A percentile compares a stretch with the other conserved stretches of the same genome.
phyloP scores from a whole-genome alignment of 257 asterid species.

The Gentiana straminea region DNA sequence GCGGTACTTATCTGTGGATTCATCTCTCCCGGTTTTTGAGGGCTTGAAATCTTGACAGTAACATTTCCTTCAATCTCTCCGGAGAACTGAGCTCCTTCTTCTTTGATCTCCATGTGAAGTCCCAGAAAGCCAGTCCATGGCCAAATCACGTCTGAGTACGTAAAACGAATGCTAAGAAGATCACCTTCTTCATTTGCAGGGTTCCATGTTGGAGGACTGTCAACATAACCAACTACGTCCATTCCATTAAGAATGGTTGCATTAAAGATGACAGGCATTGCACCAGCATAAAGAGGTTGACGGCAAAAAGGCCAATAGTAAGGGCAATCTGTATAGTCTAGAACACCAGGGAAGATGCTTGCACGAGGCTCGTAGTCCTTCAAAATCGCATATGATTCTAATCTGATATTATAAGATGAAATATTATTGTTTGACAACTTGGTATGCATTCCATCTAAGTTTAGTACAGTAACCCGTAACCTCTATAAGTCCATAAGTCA shows the following conservation, averaged over 20 bases:
- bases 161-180: conserved; percentile 77
- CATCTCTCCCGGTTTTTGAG: conserved; percentile 62
- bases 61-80: conserved; percentile 90
- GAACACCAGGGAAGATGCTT: conserved; percentile 91
- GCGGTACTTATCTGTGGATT: conserved; percentile 57
- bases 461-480: not conserved
- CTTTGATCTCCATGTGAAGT: conserved; percentile 92
- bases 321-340: conserved; percentile 88
- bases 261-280: conserved; percentile 95
- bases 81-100: conserved; percentile 78
- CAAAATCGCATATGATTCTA: conserved; percentile 78
- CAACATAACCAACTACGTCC: conserved; percentile 82
- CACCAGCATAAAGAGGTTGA: conserved; percentile 94
- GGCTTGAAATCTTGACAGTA: conserved; percentile 69
- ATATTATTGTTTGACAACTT: conserved; percentile 12
- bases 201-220: conserved; percentile 83
- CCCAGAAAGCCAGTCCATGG: conserved; percentile 99
- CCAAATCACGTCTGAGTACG: conserved; percentile 91
- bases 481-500: no score
- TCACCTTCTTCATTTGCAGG: conserved; percentile 79
- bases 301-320: conserved; percentile 99
- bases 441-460: not conserved
- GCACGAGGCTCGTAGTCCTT: conserved; percentile 91
- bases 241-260: conserved; percentile 92
- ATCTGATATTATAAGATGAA: conserved; percentile 36